Percentiles rank a stretch among this genome's conserved stretches.
Conservation (phyloP, 768 basidiomycete genomes). For the Kwoniella pini region DNA sequence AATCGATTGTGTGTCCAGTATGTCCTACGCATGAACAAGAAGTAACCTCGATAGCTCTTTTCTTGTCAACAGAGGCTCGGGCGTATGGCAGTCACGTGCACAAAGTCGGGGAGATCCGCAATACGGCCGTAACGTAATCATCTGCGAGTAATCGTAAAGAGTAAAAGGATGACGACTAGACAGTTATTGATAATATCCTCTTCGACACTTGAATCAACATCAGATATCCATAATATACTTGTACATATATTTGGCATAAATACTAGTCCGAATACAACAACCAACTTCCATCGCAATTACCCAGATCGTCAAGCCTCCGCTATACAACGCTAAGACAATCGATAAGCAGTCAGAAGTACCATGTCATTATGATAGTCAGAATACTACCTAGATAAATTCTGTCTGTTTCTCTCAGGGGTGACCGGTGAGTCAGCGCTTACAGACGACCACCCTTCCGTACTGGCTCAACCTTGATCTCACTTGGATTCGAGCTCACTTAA, state of each 20-base stretch:
- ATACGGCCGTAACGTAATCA: neutral
- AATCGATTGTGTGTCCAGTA: no score
- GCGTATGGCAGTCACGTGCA: no score
- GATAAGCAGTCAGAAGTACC: neutral
- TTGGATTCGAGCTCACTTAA: neutral
- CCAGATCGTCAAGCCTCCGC: neutral
- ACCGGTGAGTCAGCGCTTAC: slow-evolving; percentile 23
- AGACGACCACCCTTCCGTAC: no score
- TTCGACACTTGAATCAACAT: neutral
- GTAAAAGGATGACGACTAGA: slow-evolving; percentile 4
- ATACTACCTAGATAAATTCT: slow-evolving; percentile 18
- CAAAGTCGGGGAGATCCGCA: no score
- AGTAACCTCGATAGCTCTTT: no score
- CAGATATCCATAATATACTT: neutral
- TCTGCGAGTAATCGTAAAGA: neutral
- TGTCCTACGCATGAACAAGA: no score
- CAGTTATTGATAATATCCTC: neutral
- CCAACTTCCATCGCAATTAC: no score
- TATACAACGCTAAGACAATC: neutral
- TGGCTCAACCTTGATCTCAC: no score
- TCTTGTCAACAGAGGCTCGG: no score
- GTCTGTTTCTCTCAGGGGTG: slow-evolving; percentile 21
- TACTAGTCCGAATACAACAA: no score
- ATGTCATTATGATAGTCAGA: slow-evolving; percentile 28
- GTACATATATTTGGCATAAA: no score